Evolutionary conservation across 1,284 basidiomycete species (phyloP).

Genomic region (Inonotus obliquus): DNA sequence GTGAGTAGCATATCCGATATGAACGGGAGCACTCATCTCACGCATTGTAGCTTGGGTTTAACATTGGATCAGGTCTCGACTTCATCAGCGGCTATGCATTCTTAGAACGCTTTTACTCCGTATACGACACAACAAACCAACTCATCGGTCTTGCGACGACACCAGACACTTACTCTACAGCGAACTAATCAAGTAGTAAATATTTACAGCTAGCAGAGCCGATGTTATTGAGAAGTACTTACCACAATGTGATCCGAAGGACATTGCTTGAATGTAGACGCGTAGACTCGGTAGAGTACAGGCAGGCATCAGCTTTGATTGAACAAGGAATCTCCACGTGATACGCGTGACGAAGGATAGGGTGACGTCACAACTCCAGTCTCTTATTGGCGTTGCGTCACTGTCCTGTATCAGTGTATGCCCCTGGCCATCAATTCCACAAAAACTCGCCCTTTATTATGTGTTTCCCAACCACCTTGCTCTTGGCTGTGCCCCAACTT

Average conservation of each 20-base stretch:
- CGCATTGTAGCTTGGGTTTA: constrained; percentile 19
- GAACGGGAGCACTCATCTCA: constrained; percentile 29
- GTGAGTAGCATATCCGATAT: constrained; percentile 26
- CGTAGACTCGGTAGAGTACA: no score
- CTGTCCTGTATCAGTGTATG: no score
- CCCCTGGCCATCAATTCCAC: background rate
- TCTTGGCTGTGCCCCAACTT: background rate
- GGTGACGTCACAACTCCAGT: background rate
- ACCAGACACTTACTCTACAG: constrained; percentile 35
- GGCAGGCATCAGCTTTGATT: no score
- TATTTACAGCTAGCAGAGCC: background rate
- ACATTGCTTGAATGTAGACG: no score
- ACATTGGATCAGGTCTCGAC: constrained; percentile 32
- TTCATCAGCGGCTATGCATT: constrained; percentile 27
- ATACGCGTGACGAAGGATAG: background rate
- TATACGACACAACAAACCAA: constrained; percentile 53
- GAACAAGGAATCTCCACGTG: no score
- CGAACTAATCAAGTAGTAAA: constrained; percentile 32
- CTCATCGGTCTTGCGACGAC: constrained; percentile 45
- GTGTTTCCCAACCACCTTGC: background rate
- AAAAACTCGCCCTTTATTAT: no score
- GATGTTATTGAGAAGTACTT: no score
- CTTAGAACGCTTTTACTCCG: constrained; percentile 60
- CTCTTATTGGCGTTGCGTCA: background rate
- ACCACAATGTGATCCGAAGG: background rate